Base-by-base conservation (phyloP, 2,329 filamentous ascomycete species). In the Aspergillus luchuensis region DNA sequence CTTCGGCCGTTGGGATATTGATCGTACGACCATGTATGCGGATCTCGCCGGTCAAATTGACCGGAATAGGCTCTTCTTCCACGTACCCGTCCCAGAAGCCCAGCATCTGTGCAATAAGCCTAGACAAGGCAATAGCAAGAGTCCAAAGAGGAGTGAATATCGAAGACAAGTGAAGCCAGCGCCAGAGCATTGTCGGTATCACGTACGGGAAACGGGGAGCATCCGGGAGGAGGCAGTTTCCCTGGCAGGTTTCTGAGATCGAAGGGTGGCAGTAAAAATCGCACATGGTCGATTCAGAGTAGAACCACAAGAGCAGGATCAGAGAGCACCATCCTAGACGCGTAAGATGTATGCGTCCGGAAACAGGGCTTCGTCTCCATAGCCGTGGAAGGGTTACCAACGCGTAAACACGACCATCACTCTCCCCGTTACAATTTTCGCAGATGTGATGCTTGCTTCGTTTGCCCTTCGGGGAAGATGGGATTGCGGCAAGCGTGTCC, bases 151-250 rank as follows among this genome's bases (percentile, higher is more conserved):
- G 75, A 0, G 67, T 63, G 4, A 74, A 59, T 13, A 75, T 33
- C 3, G 61, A 56, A 0, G 72, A 75, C 5, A 79, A 61, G 64
- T 76, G 74, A 15, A 76, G 75, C 79, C 79, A 80, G 23, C 79
- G 78, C 72, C 72, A 83, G 3, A 85, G 59, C 68, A 87, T 77
- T 3, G 83, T 86, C 3, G 83, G 82, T 5, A 85, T 77, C 5
- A 85, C 84, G 61, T 81, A 84, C 0, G 85, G 85, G 54, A 81
- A 84, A 21, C 75, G 68, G 0, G 85, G 85, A 8, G 83, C 83
- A 62, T 85, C 75, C 19, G 78, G 78, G 47, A 80, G 75, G 36
- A 85, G 74, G 56, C 82, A 83, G 61, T 81, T 83, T 21, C 80
- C 81, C 38, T 77, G 72, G 65, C 84, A 85, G 7, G 68, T 76